Percentiles rank a stretch among this genome's conserved stretches.
Conservation (phyloP, 129 eudicot species). For the Mikania micrantha region DNA sequence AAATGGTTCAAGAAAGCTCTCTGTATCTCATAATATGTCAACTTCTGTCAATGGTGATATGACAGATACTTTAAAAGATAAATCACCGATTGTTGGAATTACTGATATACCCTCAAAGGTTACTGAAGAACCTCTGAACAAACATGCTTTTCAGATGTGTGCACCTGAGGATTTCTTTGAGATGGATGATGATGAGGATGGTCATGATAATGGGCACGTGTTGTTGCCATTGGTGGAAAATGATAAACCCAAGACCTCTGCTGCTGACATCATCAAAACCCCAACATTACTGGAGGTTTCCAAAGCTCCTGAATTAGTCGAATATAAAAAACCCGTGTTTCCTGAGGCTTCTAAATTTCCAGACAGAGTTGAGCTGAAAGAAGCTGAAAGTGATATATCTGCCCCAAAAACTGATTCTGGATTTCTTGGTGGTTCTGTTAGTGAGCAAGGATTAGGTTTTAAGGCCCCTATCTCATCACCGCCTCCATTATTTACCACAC, state of each 20-base stretch:
- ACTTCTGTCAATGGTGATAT: constrained; percentile 21
- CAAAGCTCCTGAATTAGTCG: constrained; percentile 12
- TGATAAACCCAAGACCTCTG: constrained; percentile 18
- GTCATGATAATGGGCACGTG: constrained; percentile 33
- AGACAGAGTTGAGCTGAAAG: constrained; percentile 20
- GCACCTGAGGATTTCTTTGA: constrained; percentile 59
- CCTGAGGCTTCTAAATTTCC: constrained; percentile 22
- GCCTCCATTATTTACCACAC: constrained; percentile 14
- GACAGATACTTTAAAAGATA: constrained; percentile 22
- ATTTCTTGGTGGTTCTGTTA: constrained; percentile 13
- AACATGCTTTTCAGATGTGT: constrained; percentile 63
- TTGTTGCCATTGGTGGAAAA: constrained; percentile 12
- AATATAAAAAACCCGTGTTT: constrained; percentile 10
- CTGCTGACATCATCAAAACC: constrained; percentile 11
- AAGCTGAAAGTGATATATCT: constrained; percentile 12
- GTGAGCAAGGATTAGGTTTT: constrained; percentile 20
- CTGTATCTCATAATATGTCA: constrained; percentile 17
- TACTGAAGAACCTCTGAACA: constrained; percentile 31
- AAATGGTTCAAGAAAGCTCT: constrained; percentile 3
- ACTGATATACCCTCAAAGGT: constrained; percentile 18
- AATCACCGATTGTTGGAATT: background rate
- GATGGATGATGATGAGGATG: constrained; percentile 31
- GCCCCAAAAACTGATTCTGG: constrained; percentile 18
- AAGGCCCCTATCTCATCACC: constrained; percentile 21
- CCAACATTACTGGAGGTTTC: background rate